These are phyloP conservation scores for Cavenderia fasciculata DNA, from an alignment of 78 protist genomes.

Conservation along the genomic window DNA sequence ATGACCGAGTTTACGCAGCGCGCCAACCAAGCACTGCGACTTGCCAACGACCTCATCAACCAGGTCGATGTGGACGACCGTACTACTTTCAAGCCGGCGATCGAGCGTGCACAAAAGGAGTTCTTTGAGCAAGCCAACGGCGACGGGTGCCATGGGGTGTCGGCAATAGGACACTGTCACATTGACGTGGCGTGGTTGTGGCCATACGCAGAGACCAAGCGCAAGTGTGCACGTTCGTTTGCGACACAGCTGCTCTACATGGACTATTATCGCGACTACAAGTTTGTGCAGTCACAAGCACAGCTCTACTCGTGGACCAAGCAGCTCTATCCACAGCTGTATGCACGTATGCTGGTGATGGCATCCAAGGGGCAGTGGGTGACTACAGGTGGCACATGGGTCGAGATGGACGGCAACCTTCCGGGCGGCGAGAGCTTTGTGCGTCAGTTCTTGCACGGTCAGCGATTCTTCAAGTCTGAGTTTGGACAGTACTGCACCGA, in stretches of 20 bases:
- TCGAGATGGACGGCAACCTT: slow-evolving; percentile 91
- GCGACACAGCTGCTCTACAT: slow-evolving; percentile 67
- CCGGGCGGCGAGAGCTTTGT: slow-evolving; percentile 90
- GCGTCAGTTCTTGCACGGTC: slow-evolving; percentile 88
- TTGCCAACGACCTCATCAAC: slow-evolving; percentile 61
- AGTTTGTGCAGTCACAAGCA: slow-evolving; percentile 83
- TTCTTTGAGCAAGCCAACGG: slow-evolving; percentile 47
- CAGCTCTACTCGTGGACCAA: slow-evolving; percentile 67
- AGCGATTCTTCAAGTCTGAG: slow-evolving; percentile 74
- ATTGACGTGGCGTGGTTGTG: slow-evolving; percentile 91
- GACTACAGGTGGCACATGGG: slow-evolving; percentile 89
- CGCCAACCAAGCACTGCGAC: slow-evolving; percentile 24
- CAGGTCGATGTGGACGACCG: slow-evolving; percentile 10
- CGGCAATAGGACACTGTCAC: slow-evolving; percentile 82
- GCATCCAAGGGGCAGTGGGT: slow-evolving; percentile 60
- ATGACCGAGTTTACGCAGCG: neutral
- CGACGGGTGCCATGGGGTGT: slow-evolving; percentile 11
- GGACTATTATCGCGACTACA: slow-evolving; percentile 72
- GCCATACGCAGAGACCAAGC: slow-evolving; percentile 81
- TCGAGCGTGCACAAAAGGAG: neutral
- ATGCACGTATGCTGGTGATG: slow-evolving; percentile 40
- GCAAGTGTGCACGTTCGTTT: slow-evolving; percentile 82
- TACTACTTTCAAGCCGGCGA: slow-evolving; percentile 6
- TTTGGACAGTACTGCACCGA: slow-evolving; percentile 75
- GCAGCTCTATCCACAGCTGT: slow-evolving; percentile 80